phyloP scores from a whole-genome alignment of 441 rosid species.

The Adansonia grandidieri region DNA sequence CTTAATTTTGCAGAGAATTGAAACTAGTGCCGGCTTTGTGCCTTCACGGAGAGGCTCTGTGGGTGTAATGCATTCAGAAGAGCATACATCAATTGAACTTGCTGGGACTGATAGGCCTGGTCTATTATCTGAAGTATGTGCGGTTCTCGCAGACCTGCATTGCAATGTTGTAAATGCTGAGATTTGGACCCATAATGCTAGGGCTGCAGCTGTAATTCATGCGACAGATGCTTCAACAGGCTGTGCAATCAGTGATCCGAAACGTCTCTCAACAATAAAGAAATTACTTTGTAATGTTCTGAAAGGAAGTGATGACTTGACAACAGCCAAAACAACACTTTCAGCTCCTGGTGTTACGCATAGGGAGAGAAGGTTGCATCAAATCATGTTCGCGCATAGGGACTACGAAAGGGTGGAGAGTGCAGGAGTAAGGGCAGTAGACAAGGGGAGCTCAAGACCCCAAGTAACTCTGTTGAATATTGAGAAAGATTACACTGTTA shows the following conservation, averaged over 20 bases:
- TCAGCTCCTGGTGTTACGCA: conserved; percentile 70
- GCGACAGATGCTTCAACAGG: conserved; percentile 71
- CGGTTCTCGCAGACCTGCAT: conserved; percentile 76
- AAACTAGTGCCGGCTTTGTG: conserved; percentile 63
- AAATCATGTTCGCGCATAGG: conserved; percentile 61
- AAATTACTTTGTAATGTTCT: conserved; percentile 73
- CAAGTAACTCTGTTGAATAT: conserved; percentile 65
- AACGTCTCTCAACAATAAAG: conserved; percentile 64
- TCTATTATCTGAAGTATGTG: conserved; percentile 86
- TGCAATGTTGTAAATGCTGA: conserved; percentile 89
- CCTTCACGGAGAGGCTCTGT: conserved; percentile 70
- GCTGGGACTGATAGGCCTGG: conserved; percentile 89
- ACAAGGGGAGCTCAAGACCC: conserved; percentile 56
- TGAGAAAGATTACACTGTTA: conserved; percentile 82
- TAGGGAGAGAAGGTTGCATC: conserved; percentile 89
- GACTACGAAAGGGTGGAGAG: conserved; percentile 73
- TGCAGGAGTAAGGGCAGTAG: conserved; percentile 38
- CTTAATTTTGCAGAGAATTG: conserved; percentile 64
- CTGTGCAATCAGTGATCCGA: conserved; percentile 61
- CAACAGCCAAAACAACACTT: conserved; percentile 66
- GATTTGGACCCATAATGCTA: conserved; percentile 92
- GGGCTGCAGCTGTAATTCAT: conserved; percentile 91
- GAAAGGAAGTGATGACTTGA: conserved; percentile 59
- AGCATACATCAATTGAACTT: conserved; percentile 85
- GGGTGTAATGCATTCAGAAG: conserved; percentile 84